Percentiles rank a stretch among this genome's conserved stretches.
Conservation (phyloP, 2,329 filamentous ascomycete species). For the Fusarium napiforme region DNA sequence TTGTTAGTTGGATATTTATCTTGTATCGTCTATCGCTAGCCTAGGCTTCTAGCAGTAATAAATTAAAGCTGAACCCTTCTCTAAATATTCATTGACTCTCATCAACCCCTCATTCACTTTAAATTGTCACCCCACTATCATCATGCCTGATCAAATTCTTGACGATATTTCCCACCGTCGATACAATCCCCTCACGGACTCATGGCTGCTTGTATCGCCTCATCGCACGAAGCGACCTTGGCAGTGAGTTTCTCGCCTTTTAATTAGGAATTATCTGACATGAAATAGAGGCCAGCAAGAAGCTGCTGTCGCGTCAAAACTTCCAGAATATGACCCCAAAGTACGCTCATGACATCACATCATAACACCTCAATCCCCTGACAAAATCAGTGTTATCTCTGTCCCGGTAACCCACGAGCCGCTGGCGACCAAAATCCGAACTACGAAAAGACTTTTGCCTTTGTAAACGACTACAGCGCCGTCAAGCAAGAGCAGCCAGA, state of each 20-base stretch:
- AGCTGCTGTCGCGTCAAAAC: slow-evolving; percentile 70
- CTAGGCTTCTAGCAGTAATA: background rate
- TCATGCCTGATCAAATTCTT: slow-evolving; percentile 80
- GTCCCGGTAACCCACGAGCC: slow-evolving; percentile 89
- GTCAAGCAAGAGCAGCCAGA: slow-evolving; percentile 92
- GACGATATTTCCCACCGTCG: slow-evolving; percentile 97
- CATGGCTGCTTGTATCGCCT: slow-evolving; percentile 93
- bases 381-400: slow-evolving; percentile 82
- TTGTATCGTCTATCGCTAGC: background rate
- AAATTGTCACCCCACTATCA: slow-evolving; percentile 38
- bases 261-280: slow-evolving; percentile 5
- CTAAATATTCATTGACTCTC: background rate
- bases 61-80: slow-evolving; percentile 5
- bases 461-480: slow-evolving; percentile 97
- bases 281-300: slow-evolving; percentile 78
- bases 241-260: slow-evolving; percentile 74
- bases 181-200: slow-evolving; percentile 90
- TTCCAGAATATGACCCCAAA: slow-evolving; percentile 84
- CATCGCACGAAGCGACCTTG: slow-evolving; percentile 97
- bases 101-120: slow-evolving; percentile 7
- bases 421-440: slow-evolving; percentile 87
- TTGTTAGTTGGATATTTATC: slow-evolving; percentile 24
- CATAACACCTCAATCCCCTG: slow-evolving; percentile 4
- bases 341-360: slow-evolving; percentile 51
- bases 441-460: slow-evolving; percentile 89